A percentile compares a stretch with the other conserved stretches of the same genome.
Conservation (phyloP, 2,329 filamentous ascomycete genomes). For the Colletotrichum ledebouriae region DNA sequence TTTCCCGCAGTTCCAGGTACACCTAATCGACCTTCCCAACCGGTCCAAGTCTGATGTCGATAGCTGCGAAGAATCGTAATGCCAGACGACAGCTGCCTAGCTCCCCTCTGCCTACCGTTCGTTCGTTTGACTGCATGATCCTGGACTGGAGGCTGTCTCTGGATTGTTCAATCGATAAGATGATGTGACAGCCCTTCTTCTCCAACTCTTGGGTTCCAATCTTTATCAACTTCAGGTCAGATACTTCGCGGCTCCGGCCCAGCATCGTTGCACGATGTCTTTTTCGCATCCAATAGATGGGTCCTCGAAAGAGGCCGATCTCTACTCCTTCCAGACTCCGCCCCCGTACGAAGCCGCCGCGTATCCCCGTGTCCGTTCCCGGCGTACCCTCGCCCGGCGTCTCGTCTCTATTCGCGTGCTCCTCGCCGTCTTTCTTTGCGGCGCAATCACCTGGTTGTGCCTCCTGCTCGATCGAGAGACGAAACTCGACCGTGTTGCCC, state of each 20-base stretch:
- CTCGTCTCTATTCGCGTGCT: slow-evolving; percentile 28
- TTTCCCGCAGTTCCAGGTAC: slow-evolving; percentile 23
- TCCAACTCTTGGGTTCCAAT: background rate
- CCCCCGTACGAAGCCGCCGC: slow-evolving; percentile 39
- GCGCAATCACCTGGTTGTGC: slow-evolving; percentile 33
- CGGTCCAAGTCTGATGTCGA: slow-evolving; percentile 19
- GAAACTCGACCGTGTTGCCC: slow-evolving; percentile 20
- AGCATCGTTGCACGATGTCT: slow-evolving; percentile 25
- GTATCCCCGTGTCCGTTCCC: slow-evolving; percentile 34
- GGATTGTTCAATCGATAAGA: slow-evolving; percentile 21
- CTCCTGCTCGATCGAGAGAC: slow-evolving; percentile 36
- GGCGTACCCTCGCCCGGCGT: slow-evolving; percentile 26
- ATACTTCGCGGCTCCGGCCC: background rate
- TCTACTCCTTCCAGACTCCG: slow-evolving; percentile 31
- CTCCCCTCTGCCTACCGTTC: too few species aligned
- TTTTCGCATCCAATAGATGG: background rate
- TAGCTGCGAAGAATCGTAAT: slow-evolving; percentile 3
- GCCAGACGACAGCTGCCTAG: slow-evolving; percentile 7
- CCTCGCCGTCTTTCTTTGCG: slow-evolving; percentile 22
- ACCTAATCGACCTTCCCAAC: slow-evolving; percentile 34
- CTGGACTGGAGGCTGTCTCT: background rate
- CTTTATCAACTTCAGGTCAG: too few species aligned
- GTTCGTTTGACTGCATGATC: background rate
- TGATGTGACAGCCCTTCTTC: slow-evolving; percentile 11
- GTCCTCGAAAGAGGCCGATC: slow-evolving; percentile 29